These are phyloP conservation scores for Fomes fomentarius DNA, from an alignment of 1,284 basidiomycete species.

Conservation along the genomic window DNA sequence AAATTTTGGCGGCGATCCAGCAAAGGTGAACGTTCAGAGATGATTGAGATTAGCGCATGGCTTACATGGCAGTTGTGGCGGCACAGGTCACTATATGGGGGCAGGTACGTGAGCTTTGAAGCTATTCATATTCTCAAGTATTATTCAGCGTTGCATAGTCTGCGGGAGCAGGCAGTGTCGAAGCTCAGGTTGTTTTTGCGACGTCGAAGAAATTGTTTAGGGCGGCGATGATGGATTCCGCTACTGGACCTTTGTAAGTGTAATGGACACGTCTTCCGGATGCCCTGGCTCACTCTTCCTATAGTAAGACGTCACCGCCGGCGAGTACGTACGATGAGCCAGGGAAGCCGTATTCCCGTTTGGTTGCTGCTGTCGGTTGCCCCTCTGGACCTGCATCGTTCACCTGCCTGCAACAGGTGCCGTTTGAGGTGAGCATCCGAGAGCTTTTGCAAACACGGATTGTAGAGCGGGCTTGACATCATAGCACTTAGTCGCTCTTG, in stretches of 20 bases:
- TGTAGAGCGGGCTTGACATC: too few relatives aligned
- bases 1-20: constrained; percentile 65
- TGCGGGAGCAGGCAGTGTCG: constrained; percentile 58
- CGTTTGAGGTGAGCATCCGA: constrained; percentile 44
- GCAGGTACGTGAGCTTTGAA: constrained; percentile 51
- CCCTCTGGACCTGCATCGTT: constrained; percentile 44
- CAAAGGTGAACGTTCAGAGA: constrained; percentile 42
- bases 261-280: not conserved
- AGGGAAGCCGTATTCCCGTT: constrained; percentile 53
- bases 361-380: constrained; percentile 52
- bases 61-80: not conserved
- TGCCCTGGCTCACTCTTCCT: not conserved
- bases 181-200: constrained; percentile 53
- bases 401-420: constrained; percentile 49
- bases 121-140: too few relatives aligned
- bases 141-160: too few relatives aligned
- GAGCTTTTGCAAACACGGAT: not conserved
- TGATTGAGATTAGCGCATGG: not conserved
- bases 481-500: constrained; percentile 49
- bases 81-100: constrained; percentile 63
- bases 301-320: constrained; percentile 57
- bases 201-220: constrained; percentile 46
- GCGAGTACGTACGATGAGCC: constrained; percentile 56
- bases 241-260: constrained; percentile 58
- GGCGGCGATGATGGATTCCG: constrained; percentile 56